Conservation (phyloP, 306 rosid species). For the Quercus gilva region DNA sequence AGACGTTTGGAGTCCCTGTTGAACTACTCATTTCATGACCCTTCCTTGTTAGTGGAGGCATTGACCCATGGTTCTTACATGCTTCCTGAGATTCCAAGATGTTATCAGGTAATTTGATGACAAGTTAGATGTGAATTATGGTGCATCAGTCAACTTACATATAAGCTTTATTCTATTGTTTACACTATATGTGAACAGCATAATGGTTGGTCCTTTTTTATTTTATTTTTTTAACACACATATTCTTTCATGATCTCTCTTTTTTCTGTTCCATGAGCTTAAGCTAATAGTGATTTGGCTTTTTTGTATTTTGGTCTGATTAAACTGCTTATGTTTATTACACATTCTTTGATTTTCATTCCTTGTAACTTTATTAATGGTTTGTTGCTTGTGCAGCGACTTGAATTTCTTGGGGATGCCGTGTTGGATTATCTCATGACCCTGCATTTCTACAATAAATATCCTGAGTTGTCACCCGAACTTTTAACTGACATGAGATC, state of each 20-base stretch:
- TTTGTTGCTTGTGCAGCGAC: constrained; percentile 47
- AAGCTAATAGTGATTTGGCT: too few relatives aligned
- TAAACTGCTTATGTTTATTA: background rate
- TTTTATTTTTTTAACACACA: background rate
- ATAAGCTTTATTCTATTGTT: too few relatives aligned
- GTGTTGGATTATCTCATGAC: constrained; percentile 71
- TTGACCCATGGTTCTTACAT: constrained; percentile 90
- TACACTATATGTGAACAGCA: background rate
- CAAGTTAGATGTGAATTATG: background rate
- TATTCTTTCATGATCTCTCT: background rate
- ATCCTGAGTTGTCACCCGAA: constrained; percentile 70
- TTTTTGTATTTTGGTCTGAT: background rate
- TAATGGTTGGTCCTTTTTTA: background rate
- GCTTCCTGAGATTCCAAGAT: constrained; percentile 78
- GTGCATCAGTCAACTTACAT: background rate
- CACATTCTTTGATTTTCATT: background rate
- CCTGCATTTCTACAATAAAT: constrained; percentile 42
- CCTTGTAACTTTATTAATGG: constrained; percentile 8
- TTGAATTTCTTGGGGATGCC: constrained; percentile 79
- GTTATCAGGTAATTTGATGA: constrained; percentile 67
- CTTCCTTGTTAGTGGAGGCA: constrained; percentile 74
- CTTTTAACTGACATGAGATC: constrained; percentile 77
- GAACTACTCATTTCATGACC: constrained; percentile 58
- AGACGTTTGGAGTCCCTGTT: constrained; percentile 43
- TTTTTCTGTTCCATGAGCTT: background rate